Evolutionary conservation across 2,329 filamentous ascomycete species (phyloP), one percentile per base, ranked within the genome.

Genomic region (Fulvia fulva): DNA sequence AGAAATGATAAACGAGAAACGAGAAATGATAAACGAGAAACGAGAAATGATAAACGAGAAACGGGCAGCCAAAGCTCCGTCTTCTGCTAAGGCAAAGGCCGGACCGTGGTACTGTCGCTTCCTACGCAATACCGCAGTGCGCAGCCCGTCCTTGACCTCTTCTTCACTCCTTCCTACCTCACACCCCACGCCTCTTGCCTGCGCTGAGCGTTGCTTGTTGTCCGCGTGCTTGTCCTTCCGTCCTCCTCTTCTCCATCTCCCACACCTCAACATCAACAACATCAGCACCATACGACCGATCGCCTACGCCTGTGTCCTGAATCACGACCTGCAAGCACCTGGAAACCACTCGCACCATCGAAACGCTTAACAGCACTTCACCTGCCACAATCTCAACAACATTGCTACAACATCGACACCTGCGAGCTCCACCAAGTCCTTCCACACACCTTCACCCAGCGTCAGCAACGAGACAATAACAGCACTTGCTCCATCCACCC

Each of bases 361-460:
- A 30, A n/a, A 14, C 23, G 47, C 16, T 19, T 21, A 19, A 28
- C 23, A 25, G 14, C 23, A 32, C 22, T 50, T 19, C 21, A 7
- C 45, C 45, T 43, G 12, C 30, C 7, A 12, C 2, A 2, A 11
- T 16, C 53, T 34, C 50, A 26, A 30, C 7, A 49, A 28, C 12
- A 57, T 57, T 53, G 55, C 55, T 53, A 28, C 50, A 23, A 21
- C 49, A 54, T 54, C 52, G n/a, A 14, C 44, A 32, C 52, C 23
- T 21, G 23, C 49, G 43, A 44, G 23, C 55, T 44, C 25, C 50
- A 19, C 50, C 41, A 28, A 47, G n/a, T 57, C 55, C 50, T 57
- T 47, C 43, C 55, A 53, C 43, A 57, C 55, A 41, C 41, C 55
- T n/a, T 44, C 55, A 16, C 49, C 53, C 37, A 54, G 47, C 55